A percentile compares a stretch with the other conserved stretches of the same genome.
Conservation (phyloP, 305 asterid species). For the Coffea humblotiana region DNA sequence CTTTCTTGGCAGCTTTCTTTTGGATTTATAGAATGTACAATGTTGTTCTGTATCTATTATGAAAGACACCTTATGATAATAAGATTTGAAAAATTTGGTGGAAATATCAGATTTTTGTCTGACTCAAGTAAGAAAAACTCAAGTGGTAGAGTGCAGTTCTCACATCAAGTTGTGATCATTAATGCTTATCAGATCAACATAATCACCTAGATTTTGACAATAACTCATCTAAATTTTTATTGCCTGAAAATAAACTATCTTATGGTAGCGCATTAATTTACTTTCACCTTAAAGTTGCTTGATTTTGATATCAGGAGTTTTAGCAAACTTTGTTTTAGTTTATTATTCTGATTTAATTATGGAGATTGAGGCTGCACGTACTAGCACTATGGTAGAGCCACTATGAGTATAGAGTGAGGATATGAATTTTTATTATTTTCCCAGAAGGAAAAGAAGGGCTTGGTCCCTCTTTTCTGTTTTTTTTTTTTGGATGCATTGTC, state of each 20-base stretch:
- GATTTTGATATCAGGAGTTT: not conserved
- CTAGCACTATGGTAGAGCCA: not conserved
- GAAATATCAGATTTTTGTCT: not conserved
- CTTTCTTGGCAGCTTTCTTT: not conserved
- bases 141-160: not conserved
- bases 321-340: not conserved
- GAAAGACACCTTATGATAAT: not conserved
- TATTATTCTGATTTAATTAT: not conserved
- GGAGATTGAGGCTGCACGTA: not conserved
- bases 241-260: not conserved
- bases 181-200: conserved; percentile 5
- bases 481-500: not conserved
- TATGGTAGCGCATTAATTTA: too few species aligned
- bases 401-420: not conserved
- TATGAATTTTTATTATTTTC: not conserved
- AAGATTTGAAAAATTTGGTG: not conserved
- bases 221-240: not conserved
- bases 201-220: not conserved
- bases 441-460: not conserved
- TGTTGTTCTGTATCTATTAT: not conserved
- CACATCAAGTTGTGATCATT: not conserved
- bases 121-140: not conserved
- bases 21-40: not conserved
- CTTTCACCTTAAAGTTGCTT: not conserved
- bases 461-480: not conserved